Conservation (phyloP, 75 land plant species). For the Sequoiadendron giganteum region DNA sequence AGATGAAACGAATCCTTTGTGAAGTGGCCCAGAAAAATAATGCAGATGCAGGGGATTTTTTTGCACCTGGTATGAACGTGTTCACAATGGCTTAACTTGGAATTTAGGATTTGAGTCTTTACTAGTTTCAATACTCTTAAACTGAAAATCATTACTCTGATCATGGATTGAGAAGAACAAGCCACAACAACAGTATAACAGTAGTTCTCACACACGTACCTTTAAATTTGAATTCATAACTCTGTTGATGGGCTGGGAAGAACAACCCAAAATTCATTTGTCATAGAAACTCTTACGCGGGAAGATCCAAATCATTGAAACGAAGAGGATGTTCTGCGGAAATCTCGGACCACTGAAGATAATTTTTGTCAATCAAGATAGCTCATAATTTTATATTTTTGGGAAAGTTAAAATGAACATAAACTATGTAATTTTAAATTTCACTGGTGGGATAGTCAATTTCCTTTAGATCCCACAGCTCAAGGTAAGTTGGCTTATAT, state of each 20-base stretch:
- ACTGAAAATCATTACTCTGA: background rate
- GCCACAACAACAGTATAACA: background rate
- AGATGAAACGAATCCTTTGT: constrained; percentile 45
- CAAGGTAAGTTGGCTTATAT: background rate
- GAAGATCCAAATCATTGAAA: background rate
- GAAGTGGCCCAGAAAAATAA: constrained; percentile 15
- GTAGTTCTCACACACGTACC: too few species aligned
- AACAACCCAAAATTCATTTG: too few species aligned
- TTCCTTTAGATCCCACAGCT: background rate
- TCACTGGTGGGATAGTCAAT: background rate
- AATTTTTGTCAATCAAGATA: background rate
- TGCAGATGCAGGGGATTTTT: constrained; percentile 37
- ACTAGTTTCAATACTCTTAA: background rate
- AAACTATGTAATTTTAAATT: background rate
- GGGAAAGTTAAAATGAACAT: background rate
- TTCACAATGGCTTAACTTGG: background rate
- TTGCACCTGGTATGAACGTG: constrained; percentile 26
- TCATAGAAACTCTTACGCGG: background rate
- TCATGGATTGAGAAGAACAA: background rate
- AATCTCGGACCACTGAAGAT: background rate
- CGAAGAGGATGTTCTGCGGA: background rate
- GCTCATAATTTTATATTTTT: background rate
- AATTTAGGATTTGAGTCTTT: background rate
- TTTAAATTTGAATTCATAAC: too few species aligned
- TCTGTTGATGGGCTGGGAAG: too few species aligned